These are phyloP conservation scores for Musa beccarii DNA, from an alignment of 176 grass and related monocot genomes.

Conservation along the genomic window DNA sequence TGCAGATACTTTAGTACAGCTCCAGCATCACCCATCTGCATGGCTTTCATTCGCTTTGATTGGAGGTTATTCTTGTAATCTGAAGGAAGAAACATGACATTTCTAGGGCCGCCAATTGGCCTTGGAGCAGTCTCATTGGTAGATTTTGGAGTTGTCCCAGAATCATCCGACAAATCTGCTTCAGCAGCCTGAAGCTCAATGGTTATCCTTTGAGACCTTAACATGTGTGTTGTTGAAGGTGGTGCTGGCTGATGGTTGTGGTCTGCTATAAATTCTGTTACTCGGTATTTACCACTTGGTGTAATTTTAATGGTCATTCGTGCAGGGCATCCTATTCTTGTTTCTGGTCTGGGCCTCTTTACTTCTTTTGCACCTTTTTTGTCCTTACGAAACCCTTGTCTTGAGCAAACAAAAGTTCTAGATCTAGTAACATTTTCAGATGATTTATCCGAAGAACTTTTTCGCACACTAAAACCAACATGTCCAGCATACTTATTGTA, in stretches of 20 bases:
- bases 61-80: constrained; percentile 55
- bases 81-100: constrained; percentile 38
- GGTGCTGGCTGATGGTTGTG: constrained; percentile 89
- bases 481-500: constrained; percentile 88
- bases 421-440: constrained; percentile 69
- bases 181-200: constrained; percentile 64
- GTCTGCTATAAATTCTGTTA: constrained; percentile 57
- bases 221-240: constrained; percentile 81
- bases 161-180: constrained; percentile 64
- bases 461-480: constrained; percentile 71
- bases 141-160: constrained; percentile 39
- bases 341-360: constrained; percentile 63
- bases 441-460: constrained; percentile 81
- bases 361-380: constrained; percentile 88
- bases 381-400: constrained; percentile 85
- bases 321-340: constrained; percentile 71
- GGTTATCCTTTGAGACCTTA: constrained; percentile 65
- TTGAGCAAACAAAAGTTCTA: constrained; percentile 82
- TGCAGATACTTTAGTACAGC: constrained; percentile 63
- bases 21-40: constrained; percentile 72
- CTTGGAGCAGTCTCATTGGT: constrained; percentile 39
- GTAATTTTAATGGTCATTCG: constrained; percentile 83
- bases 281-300: constrained; percentile 39
- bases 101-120: constrained; percentile 49
- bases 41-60: constrained; percentile 72